Evolutionary conservation across 2,329 filamentous ascomycete genomes (phyloP), one percentile per base, ranked within the genome.

Genomic region (Microcyclosporella mali): DNA sequence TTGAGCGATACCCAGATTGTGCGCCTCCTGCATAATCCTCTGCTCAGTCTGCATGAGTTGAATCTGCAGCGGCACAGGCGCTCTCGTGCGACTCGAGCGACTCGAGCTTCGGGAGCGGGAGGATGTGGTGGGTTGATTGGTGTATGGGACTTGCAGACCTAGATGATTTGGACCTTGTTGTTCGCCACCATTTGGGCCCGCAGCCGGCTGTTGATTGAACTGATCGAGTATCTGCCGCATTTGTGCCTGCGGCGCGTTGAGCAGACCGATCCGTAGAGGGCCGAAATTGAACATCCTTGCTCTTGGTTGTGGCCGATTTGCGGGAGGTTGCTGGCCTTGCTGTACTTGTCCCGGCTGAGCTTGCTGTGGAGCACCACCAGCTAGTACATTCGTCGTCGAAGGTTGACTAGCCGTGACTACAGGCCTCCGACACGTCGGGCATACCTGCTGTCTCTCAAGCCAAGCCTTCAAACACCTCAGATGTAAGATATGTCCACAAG

Each of bases 401-500:
- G 54, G 37, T 10, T 46, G 17, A n/a, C 46, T 30, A 9, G 51
- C 47, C 16, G 57, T 46, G 21, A 65, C 74, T 29, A 88, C 92
- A 12, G 90, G 82, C 38, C 85, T 79, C 55, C 92, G 81, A 63
- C 92, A 98, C 2, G 88, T 98, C 6, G 92, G 92, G 62, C 92
- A 98, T 27, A 94, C 89, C 68, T 98, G 92, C 65, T 98, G 92
- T 51, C 92, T 77, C 70, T 98, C 92, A 19, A 98, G 75, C 92
- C 92, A 98, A 64, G 89, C 94, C 66, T 92, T 88, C 45, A 98
- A 77, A 64, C 92, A 98, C 36, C 88, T 84, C 52, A 95, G 85
- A 65, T 98, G 92, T 30, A 98, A 70, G 30, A 97, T 92, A 60
- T 98, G 92, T 3, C 90, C 89, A 65, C 92, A 98, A 0, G 92